These are phyloP conservation scores for Fusarium avenaceum DNA, from an alignment of 2,329 filamentous ascomycete species.

Conservation along the genomic window DNA sequence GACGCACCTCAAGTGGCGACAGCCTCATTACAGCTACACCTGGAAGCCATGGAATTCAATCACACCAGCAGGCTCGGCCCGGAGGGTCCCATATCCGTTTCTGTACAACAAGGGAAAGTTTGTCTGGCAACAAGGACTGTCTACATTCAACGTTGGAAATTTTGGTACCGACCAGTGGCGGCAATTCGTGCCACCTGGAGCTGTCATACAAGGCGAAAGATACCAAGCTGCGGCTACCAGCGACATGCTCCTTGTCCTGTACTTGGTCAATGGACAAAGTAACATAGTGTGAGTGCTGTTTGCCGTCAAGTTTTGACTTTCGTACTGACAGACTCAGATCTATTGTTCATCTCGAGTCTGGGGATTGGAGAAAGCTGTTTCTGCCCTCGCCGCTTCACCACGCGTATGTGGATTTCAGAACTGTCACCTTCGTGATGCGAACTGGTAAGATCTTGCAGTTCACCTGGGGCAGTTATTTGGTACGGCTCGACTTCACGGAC, in stretches of 20 bases:
- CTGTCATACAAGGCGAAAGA: constrained; percentile 33
- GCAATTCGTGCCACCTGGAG: constrained; percentile 35
- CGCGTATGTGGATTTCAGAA: constrained; percentile 40
- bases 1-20: constrained; percentile 33
- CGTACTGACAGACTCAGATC: constrained; percentile 28
- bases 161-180: constrained; percentile 37
- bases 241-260: constrained; percentile 38
- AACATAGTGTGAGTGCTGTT: constrained; percentile 5
- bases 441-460: constrained; percentile 43
- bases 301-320: neutral
- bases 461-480: constrained; percentile 37
- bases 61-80: neutral
- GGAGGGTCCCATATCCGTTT: constrained; percentile 13
- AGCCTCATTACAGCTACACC: constrained; percentile 3
- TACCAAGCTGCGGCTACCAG: constrained; percentile 42
- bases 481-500: constrained; percentile 31
- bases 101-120: constrained; percentile 47
- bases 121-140: constrained; percentile 46
- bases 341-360: constrained; percentile 39
- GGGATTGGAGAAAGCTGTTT: constrained; percentile 36
- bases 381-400: constrained; percentile 35
- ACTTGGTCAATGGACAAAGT: neutral
- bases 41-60: constrained; percentile 34
- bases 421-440: constrained; percentile 40
- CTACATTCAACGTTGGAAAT: constrained; percentile 47